Conservation (phyloP, 176 grass and related monocot species). For the Musa itinerans region DNA sequence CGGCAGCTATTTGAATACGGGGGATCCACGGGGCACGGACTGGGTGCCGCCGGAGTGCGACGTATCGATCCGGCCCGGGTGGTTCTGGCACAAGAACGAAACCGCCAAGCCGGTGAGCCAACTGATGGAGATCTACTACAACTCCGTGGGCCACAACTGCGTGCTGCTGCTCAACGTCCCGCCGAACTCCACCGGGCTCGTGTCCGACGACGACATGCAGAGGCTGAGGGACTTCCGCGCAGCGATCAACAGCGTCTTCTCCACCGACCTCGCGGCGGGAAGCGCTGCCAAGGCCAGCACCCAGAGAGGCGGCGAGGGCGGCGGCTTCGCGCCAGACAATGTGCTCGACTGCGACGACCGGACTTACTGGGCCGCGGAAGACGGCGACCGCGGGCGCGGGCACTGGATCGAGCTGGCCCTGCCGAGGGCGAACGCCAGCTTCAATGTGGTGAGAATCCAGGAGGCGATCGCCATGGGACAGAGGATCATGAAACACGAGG, state of each 20-base stretch:
- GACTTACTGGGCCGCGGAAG: conserved; percentile 62
- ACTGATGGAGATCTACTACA: conserved; percentile 85
- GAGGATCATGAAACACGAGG: conserved; percentile 51
- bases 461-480: conserved; percentile 76
- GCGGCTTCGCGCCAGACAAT: conserved; percentile 37
- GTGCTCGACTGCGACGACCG: conserved; percentile 57
- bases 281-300: conserved; percentile 46
- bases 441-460: conserved; percentile 82
- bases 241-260: conserved; percentile 52
- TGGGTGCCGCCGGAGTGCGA: conserved; percentile 98
- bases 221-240: conserved; percentile 56
- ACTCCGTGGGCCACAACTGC: conserved; percentile 82
- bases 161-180: conserved; percentile 93
- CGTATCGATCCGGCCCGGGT: conserved; percentile 78
- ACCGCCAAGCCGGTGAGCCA: conserved; percentile 61
- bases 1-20: conserved; percentile 65
- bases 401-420: conserved; percentile 72
- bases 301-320: conserved; percentile 40
- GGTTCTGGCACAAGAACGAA: conserved; percentile 97
- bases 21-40: conserved; percentile 51
- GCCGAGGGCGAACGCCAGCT: not conserved
- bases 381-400: conserved; percentile 16
- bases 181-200: conserved; percentile 60
- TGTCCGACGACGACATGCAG: conserved; percentile 46
- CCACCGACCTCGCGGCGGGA: conserved; percentile 49